Evolutionary conservation across 2,329 filamentous ascomycete genomes (phyloP).

Genomic region (Microascus cirrosus): DNA sequence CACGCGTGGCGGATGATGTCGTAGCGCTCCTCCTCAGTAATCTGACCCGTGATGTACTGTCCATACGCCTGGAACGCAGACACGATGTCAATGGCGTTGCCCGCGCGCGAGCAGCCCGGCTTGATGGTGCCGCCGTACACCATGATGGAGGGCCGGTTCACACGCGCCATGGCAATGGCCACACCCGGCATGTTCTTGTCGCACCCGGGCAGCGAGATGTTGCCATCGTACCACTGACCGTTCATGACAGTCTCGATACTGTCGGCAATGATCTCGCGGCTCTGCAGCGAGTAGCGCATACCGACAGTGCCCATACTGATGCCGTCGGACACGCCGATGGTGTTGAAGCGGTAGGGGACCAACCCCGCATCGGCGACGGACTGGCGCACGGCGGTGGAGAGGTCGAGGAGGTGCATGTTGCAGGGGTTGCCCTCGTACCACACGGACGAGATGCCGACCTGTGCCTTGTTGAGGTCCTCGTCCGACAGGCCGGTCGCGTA

Average conservation of each 20-base stretch:
- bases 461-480: constrained; percentile 86
- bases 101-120: constrained; percentile 71
- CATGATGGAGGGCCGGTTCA: constrained; percentile 94
- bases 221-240: constrained; percentile 97
- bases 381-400: constrained; percentile 63
- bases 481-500: constrained; percentile 87
- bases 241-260: constrained; percentile 99
- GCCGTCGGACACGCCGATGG: constrained; percentile 90
- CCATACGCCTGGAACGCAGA: constrained; percentile 98
- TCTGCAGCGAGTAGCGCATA: constrained; percentile 93
- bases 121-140: constrained; percentile 94
- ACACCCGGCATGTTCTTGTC: constrained; percentile 99
- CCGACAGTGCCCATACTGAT: constrained; percentile 98
- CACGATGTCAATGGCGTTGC: constrained; percentile 80
- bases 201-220: constrained; percentile 92
- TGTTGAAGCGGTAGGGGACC: constrained; percentile 96
- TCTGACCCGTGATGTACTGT: constrained; percentile 84
- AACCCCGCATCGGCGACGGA: constrained; percentile 60
- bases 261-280: constrained; percentile 92
- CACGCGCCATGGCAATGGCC: constrained; percentile 83
- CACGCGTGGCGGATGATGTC: constrained; percentile 93
- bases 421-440: constrained; percentile 98
- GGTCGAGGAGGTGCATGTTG: constrained; percentile 95
- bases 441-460: constrained; percentile 94
- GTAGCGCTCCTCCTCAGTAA: constrained; percentile 81